Base-by-base conservation (phyloP, 2,329 filamentous ascomycete species). In the Diaporthe sp. region DNA sequence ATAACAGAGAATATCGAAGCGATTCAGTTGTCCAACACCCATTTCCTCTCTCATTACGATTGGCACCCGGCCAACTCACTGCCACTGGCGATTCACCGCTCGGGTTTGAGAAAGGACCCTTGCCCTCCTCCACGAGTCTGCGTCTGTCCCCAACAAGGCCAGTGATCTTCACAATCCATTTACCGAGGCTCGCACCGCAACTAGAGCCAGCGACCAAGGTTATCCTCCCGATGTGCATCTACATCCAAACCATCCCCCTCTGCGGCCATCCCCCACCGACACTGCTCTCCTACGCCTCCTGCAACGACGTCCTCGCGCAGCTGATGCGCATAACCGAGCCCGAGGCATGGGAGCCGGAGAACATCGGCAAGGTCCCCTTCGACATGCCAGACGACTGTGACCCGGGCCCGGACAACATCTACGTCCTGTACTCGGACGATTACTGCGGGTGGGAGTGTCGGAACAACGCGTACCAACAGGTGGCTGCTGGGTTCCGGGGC, bases 371-470 rank as follows among this genome's bases (percentile, higher is more conserved):
- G 8, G 9, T 79, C 1, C 78, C 77, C 27, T 79, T 80, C 73
- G 42, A 69, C 17, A 76, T 77, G 74, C 73, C 76, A 1, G 74
- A 78, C 13, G 51, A 61, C 13, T 80, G 79, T 53, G 70, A 76
- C 44, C 79, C 79, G 35, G 53, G 56, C 30, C 58, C 56, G 1
- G 66, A 66, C 8, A 80, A 79, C 65, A 72, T 76, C 27, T 58
- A 56, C 13, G 56, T 69, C 7, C 51, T 78, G 4, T 32, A 37
- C 56, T 78, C 77, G 27, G 75, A 72, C n/a, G 69, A 73, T 7
- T 80, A 76, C 73, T 81, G 80, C 72, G 78, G 80, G 3, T 80
- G 79, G 79, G 80, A 80, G 73, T 81, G 80, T 42, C 73, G 76
- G 22, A 80, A 80, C 59, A 78, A 73, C 35, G 73, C 73, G 9